These are phyloP conservation scores for Prunus kanzakura DNA, from an alignment of 306 rosid species.

Conservation along the genomic window DNA sequence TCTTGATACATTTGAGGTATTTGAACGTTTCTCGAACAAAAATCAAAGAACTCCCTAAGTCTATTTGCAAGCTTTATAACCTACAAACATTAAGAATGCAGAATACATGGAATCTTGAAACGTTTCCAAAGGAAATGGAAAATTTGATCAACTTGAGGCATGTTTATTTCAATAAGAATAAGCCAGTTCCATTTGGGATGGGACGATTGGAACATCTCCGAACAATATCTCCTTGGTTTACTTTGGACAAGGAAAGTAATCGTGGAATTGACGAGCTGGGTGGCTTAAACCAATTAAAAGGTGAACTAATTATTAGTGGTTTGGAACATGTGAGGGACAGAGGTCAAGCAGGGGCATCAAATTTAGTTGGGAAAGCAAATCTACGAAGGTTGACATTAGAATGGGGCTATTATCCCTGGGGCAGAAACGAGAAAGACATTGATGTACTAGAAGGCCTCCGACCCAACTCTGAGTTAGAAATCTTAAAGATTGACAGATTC, in stretches of 20 bases:
- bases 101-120: rapidly evolving
- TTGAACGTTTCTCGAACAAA: not conserved
- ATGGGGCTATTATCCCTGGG: rapidly evolving
- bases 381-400: not conserved
- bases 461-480: not conserved
- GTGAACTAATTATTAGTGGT: not conserved
- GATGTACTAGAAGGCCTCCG: not conserved
- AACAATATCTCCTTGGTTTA: not conserved
- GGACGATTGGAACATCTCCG: not conserved
- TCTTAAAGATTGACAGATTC: too few species aligned
- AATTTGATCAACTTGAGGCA: not conserved
- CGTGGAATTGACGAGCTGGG: too few species aligned
- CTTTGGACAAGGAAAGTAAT: not conserved
- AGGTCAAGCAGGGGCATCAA: not conserved
- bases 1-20: constrained; percentile 5
- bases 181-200: not conserved
- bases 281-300: too few species aligned
- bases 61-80: not conserved
- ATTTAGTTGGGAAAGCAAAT: not conserved
- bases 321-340: not conserved
- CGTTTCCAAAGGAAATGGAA: not conserved
- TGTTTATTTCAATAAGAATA: too few species aligned
- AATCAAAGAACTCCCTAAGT: not conserved
- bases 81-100: not conserved
- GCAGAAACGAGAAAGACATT: not conserved